Base-by-base conservation (phyloP, 352 stramenopile species). In the Pythium graminicola region DNA sequence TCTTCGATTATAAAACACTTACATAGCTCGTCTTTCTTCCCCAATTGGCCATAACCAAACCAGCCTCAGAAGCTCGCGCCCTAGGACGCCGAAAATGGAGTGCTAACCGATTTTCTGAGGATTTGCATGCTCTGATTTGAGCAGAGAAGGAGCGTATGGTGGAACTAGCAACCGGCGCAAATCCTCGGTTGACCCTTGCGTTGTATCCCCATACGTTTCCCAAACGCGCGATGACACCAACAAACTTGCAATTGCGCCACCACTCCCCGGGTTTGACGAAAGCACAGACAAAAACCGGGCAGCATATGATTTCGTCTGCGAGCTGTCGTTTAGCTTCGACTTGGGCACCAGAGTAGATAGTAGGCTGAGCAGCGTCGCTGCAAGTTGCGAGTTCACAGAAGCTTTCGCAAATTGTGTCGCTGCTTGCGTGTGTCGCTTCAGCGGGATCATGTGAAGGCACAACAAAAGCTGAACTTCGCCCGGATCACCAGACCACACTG, bases 361-460 rank as follows among this genome's bases (percentile, higher is more conserved):
- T 38, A 94, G 58, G 38, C 88, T 92, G 16, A 94, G 73, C n/a
- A 94, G 50, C 27, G 79, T 75, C 10, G 76, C 65, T n/a, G 79
- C 81, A 47, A 94, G 69, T 45, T 87, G 77, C 6, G 77, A 88
- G 41, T 81, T 90, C 46, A 89, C 73, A 8, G 81, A 74, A 8
- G 76, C 72, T 53, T 91, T 91, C 2, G 83, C 79, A 62, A 94
- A 94, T 45, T 88, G 72, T 2, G 82, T 94, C 14, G 83, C 82
- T 29, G 82, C 77, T 44, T 91, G 79, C 0, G 83, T 94, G 70
- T 94, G 83, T 17, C 83, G 73, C 60, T 94, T 94, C 17, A 94
- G 67, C 6, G 81, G 81, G 44, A 91, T 94, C 81, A 91, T 94
- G 57, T 94, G 83, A 29, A 94, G 69, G 38, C 81, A 92, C 33